Base-by-base conservation (phyloP, 1,284 basidiomycete genomes). In the Trametes sp. region DNA sequence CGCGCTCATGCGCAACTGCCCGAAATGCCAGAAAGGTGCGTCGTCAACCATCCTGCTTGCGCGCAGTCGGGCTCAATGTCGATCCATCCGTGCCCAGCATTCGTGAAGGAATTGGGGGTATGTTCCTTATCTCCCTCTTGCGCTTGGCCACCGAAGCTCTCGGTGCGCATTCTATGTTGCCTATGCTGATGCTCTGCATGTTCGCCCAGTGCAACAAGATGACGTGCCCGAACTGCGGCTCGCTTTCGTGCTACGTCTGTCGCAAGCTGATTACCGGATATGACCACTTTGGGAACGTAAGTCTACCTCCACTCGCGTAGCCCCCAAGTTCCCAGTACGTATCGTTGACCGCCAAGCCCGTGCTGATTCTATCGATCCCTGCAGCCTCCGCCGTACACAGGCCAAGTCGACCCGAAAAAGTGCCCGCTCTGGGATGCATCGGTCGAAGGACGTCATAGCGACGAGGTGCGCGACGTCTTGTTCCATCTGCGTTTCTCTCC, bases 1-100 rank as follows among this genome's bases (percentile, higher is more conserved):
- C 53, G 94, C 94, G 1, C 79, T 95, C 33, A 91, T 94, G 85
- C 84, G 94, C 41, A 90, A 88, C 65, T 96, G 94, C 75, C 94
- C 94, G 0, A 89, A 88, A 70, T 95, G 90, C 74, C 76, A 85
- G 65, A 88, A 88, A 82, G 79, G 89, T 89, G 64, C 13, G 82
- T 72, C n/a, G 51, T 26, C 11, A 19, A 2, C 21, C 11, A 19
- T 11, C 26, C 16, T 29, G 11, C 13, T 28, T 19, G n/a, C 58
- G 31, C 26, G 23, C 42, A 14, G 23, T n/a, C 29, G 21, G 24
- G 28, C 35, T 52, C 35, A 31, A 58, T 29, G 41, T 23, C 44
- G 59, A 48, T 55, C 24, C n/a, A 28, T 28, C n/a, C 46, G 6
- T 23, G 57, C 29, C 24, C 38, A 94, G 93, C 85, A 41, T 95